Evolutionary conservation across 1,284 basidiomycete species (phyloP).

Genomic region (Paramarasmius palmivorus): DNA sequence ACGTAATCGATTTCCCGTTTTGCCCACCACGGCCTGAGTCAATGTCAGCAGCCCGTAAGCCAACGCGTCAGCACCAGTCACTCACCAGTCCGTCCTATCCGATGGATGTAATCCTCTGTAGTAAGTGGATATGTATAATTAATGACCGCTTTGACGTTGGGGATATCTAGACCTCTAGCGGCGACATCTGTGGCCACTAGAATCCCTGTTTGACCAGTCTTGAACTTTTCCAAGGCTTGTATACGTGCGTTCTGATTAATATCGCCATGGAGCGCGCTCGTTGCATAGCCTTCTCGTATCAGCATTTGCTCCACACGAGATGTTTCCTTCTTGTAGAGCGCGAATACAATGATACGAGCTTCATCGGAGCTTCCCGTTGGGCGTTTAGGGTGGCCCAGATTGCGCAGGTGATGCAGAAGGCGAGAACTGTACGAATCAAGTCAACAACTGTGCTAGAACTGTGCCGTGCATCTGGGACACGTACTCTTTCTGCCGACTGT

Average conservation of each 20-base stretch:
- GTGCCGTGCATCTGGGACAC: slow-evolving; percentile 23
- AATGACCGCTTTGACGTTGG: slow-evolving; percentile 89
- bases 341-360: slow-evolving; percentile 89
- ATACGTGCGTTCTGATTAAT: slow-evolving; percentile 87
- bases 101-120: slow-evolving; percentile 95
- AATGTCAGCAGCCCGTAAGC: slow-evolving; percentile 15
- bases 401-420: slow-evolving; percentile 63
- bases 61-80: slow-evolving; percentile 7
- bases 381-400: slow-evolving; percentile 66
- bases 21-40: slow-evolving; percentile 83
- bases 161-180: slow-evolving; percentile 95
- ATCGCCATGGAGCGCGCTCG: slow-evolving; percentile 92
- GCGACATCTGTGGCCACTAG: slow-evolving; percentile 98
- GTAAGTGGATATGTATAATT: slow-evolving; percentile 98
- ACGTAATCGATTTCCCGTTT: slow-evolving; percentile 92
- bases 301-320: slow-evolving; percentile 87
- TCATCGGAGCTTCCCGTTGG: slow-evolving; percentile 43
- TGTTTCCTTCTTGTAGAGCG: slow-evolving; percentile 97
- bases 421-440: slow-evolving; percentile 52
- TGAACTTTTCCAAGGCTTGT: slow-evolving; percentile 89
- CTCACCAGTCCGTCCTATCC: slow-evolving; percentile 90
- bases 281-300: slow-evolving; percentile 76
- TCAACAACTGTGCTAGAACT: slow-evolving; percentile 5
- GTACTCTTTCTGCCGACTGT: slow-evolving; percentile 86
- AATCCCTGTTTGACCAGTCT: slow-evolving; percentile 79